Evolutionary conservation across 2,329 filamentous ascomycete species (phyloP), one percentile per base, ranked within the genome.

Genomic region (Raffaelea ambrosiae): DNA sequence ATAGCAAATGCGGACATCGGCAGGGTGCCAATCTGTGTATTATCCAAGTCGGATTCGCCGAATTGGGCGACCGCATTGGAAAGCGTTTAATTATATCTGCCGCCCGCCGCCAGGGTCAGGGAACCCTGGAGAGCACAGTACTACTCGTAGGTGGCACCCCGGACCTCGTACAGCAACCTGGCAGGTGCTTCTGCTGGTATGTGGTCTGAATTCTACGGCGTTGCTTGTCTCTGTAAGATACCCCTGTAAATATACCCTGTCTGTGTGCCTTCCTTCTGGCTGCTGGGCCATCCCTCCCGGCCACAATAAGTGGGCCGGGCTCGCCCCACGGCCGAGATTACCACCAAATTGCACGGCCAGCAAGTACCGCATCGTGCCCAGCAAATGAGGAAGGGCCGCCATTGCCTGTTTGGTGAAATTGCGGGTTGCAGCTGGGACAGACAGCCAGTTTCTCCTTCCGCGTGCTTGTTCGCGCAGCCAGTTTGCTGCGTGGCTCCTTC

Each of bases 281-380:
- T 18, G 22, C 19, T 41, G 38, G 5, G 11, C 14, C 11, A 7
- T 5, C 7, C 20, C 36, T 43, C 49, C 49, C 48, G 48, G 47
- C 49, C 35, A 11, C 9, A 18, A 43, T 40, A 13, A 50, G 52
- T 54, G 52, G 52, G 40, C 31, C 52, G 9, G 11, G 2, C 21
- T 38, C 43, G 50, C 48, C 50, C 52, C 52, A 53, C 44, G 52
- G 48, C 38, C 46, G 48, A 52, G 50, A 54, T 54, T 54, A 54
- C 52, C 50, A 49, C 50, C 47, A 54, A 53, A 52, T 54, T 52
- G 36, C 52, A 51, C 40, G 41, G 41, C 45, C 38, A 44, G 13
- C 45, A 46, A 44, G 40, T 45, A 42, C 43, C 47, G 43, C 42
- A 38, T 40, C 5, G 26, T 38, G 36, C 19, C 47, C 36, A 44